Percentiles rank a stretch among this genome's conserved stretches.
Conservation (phyloP, 2,329 filamentous ascomycete genomes). For the Calonectria fujianensis region DNA sequence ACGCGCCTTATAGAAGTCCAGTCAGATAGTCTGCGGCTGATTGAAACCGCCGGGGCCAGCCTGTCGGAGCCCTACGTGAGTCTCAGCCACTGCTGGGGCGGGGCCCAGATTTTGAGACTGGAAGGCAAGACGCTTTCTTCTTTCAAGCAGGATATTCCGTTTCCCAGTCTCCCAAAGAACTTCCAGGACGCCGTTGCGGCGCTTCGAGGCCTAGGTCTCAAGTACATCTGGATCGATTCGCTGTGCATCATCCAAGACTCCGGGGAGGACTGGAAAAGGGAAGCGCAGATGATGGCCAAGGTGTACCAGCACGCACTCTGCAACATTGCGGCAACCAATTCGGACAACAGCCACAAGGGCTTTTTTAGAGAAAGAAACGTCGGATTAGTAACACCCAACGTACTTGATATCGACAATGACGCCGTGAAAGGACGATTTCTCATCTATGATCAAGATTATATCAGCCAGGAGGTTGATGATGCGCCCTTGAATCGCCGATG, state of each 20-base stretch:
- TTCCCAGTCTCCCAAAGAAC: slow-evolving; percentile 22
- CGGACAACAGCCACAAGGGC: slow-evolving; percentile 23
- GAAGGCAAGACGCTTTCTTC: not conserved
- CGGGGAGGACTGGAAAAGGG: slow-evolving; percentile 38
- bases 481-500: slow-evolving; percentile 31
- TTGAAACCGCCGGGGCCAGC: not conserved
- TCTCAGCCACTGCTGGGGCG: slow-evolving; percentile 18
- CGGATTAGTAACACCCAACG: not conserved
- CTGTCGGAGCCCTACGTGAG: not conserved
- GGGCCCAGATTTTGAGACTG: not conserved
- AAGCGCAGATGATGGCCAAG: slow-evolving; percentile 35
- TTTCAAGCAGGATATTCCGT: not conserved
- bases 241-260: slow-evolving; percentile 45
- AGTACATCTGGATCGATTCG: slow-evolving; percentile 43
- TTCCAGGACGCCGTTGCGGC: slow-evolving; percentile 37
- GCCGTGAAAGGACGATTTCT: slow-evolving; percentile 18
- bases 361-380: slow-evolving; percentile 29
- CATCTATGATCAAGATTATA: slow-evolving; percentile 32
- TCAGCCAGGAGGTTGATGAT: slow-evolving; percentile 32
- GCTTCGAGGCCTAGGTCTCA: not conserved
- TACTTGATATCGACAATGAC: slow-evolving; percentile 12
- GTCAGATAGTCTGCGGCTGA: not conserved
- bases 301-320: slow-evolving; percentile 35
- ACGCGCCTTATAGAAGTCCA: slow-evolving; percentile 7
- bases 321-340: slow-evolving; percentile 36